phyloP scores from a whole-genome alignment of 1,284 basidiomycete genomes.

The Inonotus obliquus region DNA sequence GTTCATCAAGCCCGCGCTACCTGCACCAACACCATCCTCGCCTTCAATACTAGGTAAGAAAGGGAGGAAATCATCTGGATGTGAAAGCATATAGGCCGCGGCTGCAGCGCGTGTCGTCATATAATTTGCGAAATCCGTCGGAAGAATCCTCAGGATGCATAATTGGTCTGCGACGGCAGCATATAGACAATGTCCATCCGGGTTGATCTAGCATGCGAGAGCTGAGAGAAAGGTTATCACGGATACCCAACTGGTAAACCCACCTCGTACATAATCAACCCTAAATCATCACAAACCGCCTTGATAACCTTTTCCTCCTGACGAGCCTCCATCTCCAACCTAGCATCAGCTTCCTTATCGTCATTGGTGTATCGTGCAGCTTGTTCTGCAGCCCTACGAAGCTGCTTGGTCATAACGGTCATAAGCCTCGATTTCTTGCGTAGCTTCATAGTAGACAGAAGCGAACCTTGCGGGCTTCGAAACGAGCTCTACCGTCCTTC shows the following conservation, averaged over 20 bases:
- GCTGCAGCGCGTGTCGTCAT: constrained; percentile 64
- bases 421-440: constrained; percentile 8
- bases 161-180: constrained; percentile 92
- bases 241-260: constrained; percentile 20
- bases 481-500: constrained; percentile 67
- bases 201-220: constrained; percentile 61
- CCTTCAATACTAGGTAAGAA: constrained; percentile 81
- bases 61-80: constrained; percentile 90
- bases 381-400: constrained; percentile 69
- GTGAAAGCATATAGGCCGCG: constrained; percentile 77
- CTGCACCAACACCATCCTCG: constrained; percentile 71
- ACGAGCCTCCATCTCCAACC: constrained; percentile 34
- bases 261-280: constrained; percentile 71
- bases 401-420: constrained; percentile 39
- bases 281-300: constrained; percentile 62
- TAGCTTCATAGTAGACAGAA: not conserved
- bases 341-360: constrained; percentile 33
- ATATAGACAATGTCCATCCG: constrained; percentile 95
- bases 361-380: constrained; percentile 53
- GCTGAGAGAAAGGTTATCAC: not conserved
- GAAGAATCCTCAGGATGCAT: constrained; percentile 54
- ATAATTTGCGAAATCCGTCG: constrained; percentile 53
- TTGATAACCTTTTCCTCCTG: constrained; percentile 72
- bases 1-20: constrained; percentile 70
- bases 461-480: constrained; percentile 75